phyloP scores from a whole-genome alignment of 2,329 filamentous ascomycete genomes.

The Neurospora crassa region DNA sequence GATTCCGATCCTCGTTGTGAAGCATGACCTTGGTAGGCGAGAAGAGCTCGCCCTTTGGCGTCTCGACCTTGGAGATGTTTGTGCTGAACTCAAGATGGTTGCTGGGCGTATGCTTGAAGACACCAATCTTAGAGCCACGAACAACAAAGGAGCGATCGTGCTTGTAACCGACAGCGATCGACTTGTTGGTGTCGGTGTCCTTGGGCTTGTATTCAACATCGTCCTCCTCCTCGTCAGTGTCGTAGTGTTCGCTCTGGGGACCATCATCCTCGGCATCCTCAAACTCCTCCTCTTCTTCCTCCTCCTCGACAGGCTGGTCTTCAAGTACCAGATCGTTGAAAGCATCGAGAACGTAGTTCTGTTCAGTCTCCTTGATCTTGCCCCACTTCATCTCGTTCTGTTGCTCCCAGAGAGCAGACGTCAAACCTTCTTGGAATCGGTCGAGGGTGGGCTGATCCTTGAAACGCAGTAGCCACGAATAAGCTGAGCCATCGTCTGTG shows the following conservation, averaged over 20 bases:
- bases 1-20: slow-evolving; percentile 79
- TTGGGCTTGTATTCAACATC: slow-evolving; percentile 62
- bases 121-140: slow-evolving; percentile 93
- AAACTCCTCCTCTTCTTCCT: slow-evolving; percentile 43
- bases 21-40: slow-evolving; percentile 96
- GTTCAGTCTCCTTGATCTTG: slow-evolving; percentile 85
- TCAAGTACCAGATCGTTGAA: slow-evolving; percentile 94
- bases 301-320: slow-evolving; percentile 49
- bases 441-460: slow-evolving; percentile 73
- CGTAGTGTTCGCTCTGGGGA: slow-evolving; percentile 45
- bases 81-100: slow-evolving; percentile 94
- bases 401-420: slow-evolving; percentile 95
- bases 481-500: slow-evolving; percentile 74
- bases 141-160: slow-evolving; percentile 96
- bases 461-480: slow-evolving; percentile 93
- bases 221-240: slow-evolving; percentile 59
- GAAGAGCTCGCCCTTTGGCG: slow-evolving; percentile 77
- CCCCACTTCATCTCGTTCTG: slow-evolving; percentile 89
- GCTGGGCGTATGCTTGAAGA: slow-evolving; percentile 92
- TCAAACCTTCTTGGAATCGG: slow-evolving; percentile 83
- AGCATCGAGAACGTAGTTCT: slow-evolving; percentile 88
- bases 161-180: slow-evolving; percentile 92
- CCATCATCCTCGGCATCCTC: slow-evolving; percentile 50
- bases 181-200: slow-evolving; percentile 78
- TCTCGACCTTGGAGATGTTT: slow-evolving; percentile 92